Evolutionary conservation across 1,284 basidiomycete species (phyloP), one percentile per base, ranked within the genome.

Genomic region (Pseudozyma thailandica): DNA sequence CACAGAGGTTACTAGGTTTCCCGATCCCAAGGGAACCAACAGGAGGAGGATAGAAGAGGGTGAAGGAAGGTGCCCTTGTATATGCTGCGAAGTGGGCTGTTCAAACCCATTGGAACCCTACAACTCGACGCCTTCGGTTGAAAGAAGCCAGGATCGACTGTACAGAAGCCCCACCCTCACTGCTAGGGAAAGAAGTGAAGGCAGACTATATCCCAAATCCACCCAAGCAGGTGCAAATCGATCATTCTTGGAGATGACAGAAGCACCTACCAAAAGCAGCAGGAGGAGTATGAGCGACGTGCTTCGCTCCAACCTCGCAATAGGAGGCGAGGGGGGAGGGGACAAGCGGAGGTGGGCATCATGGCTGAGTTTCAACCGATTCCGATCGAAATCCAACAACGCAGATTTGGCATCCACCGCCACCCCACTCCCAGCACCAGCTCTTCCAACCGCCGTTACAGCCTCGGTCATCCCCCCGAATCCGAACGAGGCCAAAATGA

Each of bases 31-130:
- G 2, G 50, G 54, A 9, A 59, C 45, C 1, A 53, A 50, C n/a
- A 28, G 27, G n/a, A 35, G 26, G 13, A n/a, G 15, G 21, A 37
- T 20, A 20, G n/a, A n/a, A n/a, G n/a, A n/a, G n/a, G 41, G 20
- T 12, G 30, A 47, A 31, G 44, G 28, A 9, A 15, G 28, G 18
- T 72, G 69, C 43, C 58, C 69, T 4, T 72, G 69, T 13, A 54
- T 72, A 2, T 72, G 69, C 45, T 65, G 69, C 18, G 54, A 57
- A 27, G 20, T 55, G 23, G 62, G 62, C 1, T 65, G 68, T 10
- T 12, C 6, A 3, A 23, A 16, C 5, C 65, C 59, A 1, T 30
- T 58, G 12, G 44, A 52, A 21, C 50, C 57, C 13, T n/a, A 45
- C 10, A 26, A 13, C 10, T 18, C 28, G 13, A n/a, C 43, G 9